These are phyloP conservation scores for Musa troglodytarum DNA, from an alignment of 176 grass and related monocot genomes.

Conservation along the genomic window DNA sequence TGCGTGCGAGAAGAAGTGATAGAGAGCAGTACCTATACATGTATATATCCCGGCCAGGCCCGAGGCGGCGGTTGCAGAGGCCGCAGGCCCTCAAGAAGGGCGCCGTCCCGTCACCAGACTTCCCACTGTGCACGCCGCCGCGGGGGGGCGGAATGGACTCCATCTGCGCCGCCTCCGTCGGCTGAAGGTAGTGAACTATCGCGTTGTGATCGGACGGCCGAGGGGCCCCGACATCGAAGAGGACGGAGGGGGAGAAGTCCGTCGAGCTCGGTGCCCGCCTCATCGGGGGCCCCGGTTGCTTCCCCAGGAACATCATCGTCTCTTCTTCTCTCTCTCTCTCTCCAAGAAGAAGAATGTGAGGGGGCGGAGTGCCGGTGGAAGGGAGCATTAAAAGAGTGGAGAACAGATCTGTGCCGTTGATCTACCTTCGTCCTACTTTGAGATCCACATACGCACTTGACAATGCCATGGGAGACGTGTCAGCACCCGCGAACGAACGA, in stretches of 20 bases:
- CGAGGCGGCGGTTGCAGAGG: slow-evolving; percentile 72
- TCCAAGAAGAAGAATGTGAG: neutral
- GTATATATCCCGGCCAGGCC: slow-evolving; percentile 82
- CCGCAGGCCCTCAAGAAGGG: slow-evolving; percentile 79
- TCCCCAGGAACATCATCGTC: slow-evolving; percentile 37
- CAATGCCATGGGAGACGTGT: too few species aligned
- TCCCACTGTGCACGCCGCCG: slow-evolving; percentile 7
- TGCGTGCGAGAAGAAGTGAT: neutral
- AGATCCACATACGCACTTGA: too few species aligned
- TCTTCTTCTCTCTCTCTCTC: slow-evolving; percentile 7
- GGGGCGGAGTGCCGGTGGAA: neutral
- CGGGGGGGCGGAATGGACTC: slow-evolving; percentile 9
- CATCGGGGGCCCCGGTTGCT: slow-evolving; percentile 48
- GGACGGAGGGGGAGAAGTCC: slow-evolving; percentile 15
- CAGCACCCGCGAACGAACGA: too few species aligned
- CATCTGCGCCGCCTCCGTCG: neutral
- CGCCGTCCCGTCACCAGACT: slow-evolving; percentile 50
- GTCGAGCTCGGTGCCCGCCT: slow-evolving; percentile 42
- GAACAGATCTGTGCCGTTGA: neutral
- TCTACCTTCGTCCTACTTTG: neutral
- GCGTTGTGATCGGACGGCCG: slow-evolving; percentile 15
- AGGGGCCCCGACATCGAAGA: slow-evolving; percentile 13
- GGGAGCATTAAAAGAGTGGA: neutral
- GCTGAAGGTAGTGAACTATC: neutral
- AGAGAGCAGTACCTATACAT: slow-evolving; percentile 67